phyloP scores from a whole-genome alignment of 192 early-diverging fungal species.

The Coemansia sp. region DNA sequence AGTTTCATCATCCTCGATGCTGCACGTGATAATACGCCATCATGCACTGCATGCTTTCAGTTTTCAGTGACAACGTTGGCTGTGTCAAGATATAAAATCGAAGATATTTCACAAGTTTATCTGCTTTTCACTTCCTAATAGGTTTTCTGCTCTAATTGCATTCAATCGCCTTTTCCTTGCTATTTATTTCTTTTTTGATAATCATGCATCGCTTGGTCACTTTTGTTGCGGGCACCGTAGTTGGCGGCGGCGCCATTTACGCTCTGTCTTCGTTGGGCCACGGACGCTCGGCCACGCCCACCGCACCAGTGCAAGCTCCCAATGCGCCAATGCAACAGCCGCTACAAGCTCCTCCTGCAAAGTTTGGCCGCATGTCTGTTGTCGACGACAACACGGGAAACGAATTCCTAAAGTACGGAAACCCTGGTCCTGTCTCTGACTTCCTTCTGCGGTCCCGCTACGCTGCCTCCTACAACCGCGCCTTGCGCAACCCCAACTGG shows the following conservation, averaged over 20 bases:
- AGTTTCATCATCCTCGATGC: too few relatives aligned
- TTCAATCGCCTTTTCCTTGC: background rate
- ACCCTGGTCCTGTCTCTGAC: conserved; percentile 73
- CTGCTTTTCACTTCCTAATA: background rate
- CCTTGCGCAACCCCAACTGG: conserved; percentile 72
- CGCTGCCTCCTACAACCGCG: conserved; percentile 72
- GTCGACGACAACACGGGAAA: conserved; percentile 8
- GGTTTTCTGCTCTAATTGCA: background rate
- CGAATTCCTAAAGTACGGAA: conserved; percentile 39
- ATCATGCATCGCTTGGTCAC: conserved; percentile 37
- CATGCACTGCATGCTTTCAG: too few relatives aligned
- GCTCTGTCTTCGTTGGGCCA: conserved; percentile 6
- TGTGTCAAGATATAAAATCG: too few relatives aligned
- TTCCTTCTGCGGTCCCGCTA: conserved; percentile 64
- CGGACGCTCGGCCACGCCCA: background rate
- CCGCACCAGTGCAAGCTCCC: background rate
- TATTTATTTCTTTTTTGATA: background rate
- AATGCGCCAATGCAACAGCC: conserved; percentile 1
- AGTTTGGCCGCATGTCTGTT: background rate
- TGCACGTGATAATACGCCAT: too few relatives aligned
- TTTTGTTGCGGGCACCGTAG: conserved; percentile 37
- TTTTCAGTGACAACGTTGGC: too few relatives aligned
- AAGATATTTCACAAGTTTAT: too few relatives aligned
- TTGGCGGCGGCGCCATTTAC: conserved; percentile 43
- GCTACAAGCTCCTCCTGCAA: conserved; percentile 34